A percentile compares a stretch with the other conserved stretches of the same genome.
Evolutionary conservation across 768 basidiomycete genomes (phyloP).

Genomic region (Phaeolepiota aurea): DNA sequence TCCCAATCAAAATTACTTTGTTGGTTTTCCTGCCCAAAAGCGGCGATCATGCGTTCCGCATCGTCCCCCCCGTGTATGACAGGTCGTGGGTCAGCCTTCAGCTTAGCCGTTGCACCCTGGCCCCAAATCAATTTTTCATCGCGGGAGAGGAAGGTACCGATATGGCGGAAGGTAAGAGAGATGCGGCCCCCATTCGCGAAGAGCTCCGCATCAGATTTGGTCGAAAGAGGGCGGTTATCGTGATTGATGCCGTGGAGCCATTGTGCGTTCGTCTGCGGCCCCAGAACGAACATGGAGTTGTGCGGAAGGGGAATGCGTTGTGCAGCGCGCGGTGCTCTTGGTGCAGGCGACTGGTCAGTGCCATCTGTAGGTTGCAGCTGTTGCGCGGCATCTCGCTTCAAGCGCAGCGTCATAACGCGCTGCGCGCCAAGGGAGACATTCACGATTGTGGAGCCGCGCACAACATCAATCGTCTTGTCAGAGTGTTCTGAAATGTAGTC

Average conservation of each 20-base stretch:
- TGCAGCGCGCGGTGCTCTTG: constrained; percentile 11
- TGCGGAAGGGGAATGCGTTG: constrained; percentile 72
- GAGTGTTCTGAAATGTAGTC: constrained; percentile 86
- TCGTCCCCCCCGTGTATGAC: constrained; percentile 46
- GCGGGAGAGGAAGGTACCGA: constrained; percentile 62
- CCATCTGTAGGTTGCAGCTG: background rate
- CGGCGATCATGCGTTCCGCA: constrained; percentile 40
- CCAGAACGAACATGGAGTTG: constrained; percentile 80
- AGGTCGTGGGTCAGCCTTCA: constrained; percentile 37
- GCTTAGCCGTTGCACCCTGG: constrained; percentile 61
- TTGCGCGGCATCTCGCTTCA: constrained; percentile 42
- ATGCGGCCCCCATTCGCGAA: constrained; percentile 56
- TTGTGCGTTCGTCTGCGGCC: constrained; percentile 58
- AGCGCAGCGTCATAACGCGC: constrained; percentile 61
- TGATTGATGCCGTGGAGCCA: constrained; percentile 76
- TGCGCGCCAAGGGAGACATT: constrained; percentile 79
- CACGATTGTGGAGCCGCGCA: constrained; percentile 64
- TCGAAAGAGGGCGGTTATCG: constrained; percentile 54
- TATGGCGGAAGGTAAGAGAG: constrained; percentile 71
- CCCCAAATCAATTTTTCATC: constrained; percentile 54
- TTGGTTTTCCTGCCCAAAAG: constrained; percentile 73
- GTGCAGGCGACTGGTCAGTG: background rate
- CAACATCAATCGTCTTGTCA: constrained; percentile 81
- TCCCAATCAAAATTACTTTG: constrained; percentile 67
- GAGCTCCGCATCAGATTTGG: constrained; percentile 49